Evolutionary conservation across 2,329 filamentous ascomycete species (phyloP).

Genomic region (Diaporthe ampelina): DNA sequence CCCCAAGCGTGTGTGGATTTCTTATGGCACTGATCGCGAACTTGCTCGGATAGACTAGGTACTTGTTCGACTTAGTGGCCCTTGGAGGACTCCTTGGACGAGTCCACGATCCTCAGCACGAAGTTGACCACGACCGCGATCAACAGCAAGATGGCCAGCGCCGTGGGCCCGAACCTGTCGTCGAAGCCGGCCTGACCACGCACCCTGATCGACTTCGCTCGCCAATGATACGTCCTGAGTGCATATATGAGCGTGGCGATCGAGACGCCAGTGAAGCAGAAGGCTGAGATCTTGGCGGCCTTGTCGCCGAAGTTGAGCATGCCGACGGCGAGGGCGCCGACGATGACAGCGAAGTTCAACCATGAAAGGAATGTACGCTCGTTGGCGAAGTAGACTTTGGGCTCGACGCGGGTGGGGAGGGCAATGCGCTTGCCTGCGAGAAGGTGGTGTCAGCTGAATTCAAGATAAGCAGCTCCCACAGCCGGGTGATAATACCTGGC

Average conservation of each 20-base stretch:
- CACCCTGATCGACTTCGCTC: slow-evolving; percentile 90
- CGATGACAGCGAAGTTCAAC: slow-evolving; percentile 99
- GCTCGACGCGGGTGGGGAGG: slow-evolving; percentile 96
- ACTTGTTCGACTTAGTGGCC: slow-evolving; percentile 40
- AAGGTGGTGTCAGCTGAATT: slow-evolving; percentile 29
- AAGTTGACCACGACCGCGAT: slow-evolving; percentile 97
- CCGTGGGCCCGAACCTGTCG: slow-evolving; percentile 92
- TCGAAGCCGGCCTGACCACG: slow-evolving; percentile 96
- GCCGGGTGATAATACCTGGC: slow-evolving; percentile 72
- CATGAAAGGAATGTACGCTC: slow-evolving; percentile 99
- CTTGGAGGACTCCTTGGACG: slow-evolving; percentile 56
- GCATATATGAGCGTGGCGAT: slow-evolving; percentile 98
- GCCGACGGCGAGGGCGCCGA: slow-evolving; percentile 94
- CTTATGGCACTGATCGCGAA: background rate
- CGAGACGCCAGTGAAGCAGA: slow-evolving; percentile 92
- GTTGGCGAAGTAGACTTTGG: slow-evolving; percentile 99
- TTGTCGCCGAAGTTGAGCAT: slow-evolving; percentile 98
- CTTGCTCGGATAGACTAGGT: background rate
- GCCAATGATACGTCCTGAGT: slow-evolving; percentile 95
- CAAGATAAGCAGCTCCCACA: slow-evolving; percentile 9
- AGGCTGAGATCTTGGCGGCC: slow-evolving; percentile 93
- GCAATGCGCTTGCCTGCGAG: slow-evolving; percentile 93
- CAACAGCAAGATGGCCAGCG: slow-evolving; percentile 87
- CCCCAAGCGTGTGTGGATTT: background rate
- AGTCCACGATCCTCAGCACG: slow-evolving; percentile 78